Evolutionary conservation across 2,329 filamentous ascomycete species (phyloP), one percentile per base, ranked within the genome.

Genomic region (Aspergillus luchuensis): DNA sequence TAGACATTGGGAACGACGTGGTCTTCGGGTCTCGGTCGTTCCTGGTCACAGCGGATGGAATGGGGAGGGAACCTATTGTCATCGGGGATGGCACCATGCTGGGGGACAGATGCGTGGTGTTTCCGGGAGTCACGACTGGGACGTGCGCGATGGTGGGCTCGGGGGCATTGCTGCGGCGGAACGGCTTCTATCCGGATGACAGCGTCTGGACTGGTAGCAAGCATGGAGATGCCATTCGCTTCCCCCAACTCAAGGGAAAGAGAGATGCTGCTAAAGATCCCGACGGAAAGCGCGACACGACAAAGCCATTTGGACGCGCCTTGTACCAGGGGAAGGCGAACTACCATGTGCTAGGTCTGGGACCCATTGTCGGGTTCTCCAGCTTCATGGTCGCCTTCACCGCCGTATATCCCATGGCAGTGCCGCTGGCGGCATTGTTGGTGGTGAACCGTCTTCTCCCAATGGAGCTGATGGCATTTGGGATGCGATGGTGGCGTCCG

Each of bases 1-100:
- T 86, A 10, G 79, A 86, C 23, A 76, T 86, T 61, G 84, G 84
- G 8, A 80, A 85, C 58, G 81, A 86, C 69, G 84, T 86, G n/a
- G 83, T 86, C 8, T 86, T 87, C 63, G 84, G 84, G 0, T 85
- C 83, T 11, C 79, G 83, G 2, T 81, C 83, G 3, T 79, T 84
- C 58, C 66, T 87, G 0, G 71, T 85, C 30, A 86, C 82, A 1
- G 82, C 82, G 0, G 84, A 87, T 67, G 81, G 79, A 2, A 72
- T 69, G 21, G 81, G 84, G 0, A 82, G 80, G 10, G 81, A 82
- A 13, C 73, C 67, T 8, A 76, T 87, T 50, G 76, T 71, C 11
- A 79, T 87, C 52, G 70, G 74, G 6, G 78, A 82, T 58, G 74
- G 80, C 1, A 79, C 82, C 19, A 86, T 86, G 84, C 80, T 86